These are phyloP conservation scores for Nakazawaea molendinolei DNA, from an alignment of 805 yeast species.

Conservation along the genomic window DNA sequence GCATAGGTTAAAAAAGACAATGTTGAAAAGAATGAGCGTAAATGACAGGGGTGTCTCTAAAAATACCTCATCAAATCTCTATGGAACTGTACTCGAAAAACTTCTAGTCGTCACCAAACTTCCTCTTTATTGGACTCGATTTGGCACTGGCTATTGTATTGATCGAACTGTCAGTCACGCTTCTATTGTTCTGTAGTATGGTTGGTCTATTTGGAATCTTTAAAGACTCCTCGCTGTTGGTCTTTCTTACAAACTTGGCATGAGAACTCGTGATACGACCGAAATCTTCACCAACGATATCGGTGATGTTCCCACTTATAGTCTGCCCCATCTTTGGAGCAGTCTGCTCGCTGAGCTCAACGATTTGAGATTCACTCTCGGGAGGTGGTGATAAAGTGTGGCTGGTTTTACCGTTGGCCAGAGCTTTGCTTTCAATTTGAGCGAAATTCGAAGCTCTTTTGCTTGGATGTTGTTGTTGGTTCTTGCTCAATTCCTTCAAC, in stretches of 20 bases:
- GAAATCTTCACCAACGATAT: constrained; percentile 12
- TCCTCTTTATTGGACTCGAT: constrained; percentile 9
- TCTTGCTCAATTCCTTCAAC: constrained; percentile 46
- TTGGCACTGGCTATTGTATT: constrained; percentile 2
- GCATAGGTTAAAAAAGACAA: no score
- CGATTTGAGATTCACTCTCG: no score
- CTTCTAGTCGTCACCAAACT: constrained; percentile 8
- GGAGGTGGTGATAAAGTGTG: background rate
- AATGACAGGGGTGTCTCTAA: no score
- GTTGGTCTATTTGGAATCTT: constrained; percentile 7
- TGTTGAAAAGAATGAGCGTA: no score
- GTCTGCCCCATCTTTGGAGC: no score
- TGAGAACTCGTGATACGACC: background rate
- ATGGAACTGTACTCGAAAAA: no score
- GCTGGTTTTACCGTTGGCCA: constrained; percentile 20
- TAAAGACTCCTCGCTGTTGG: constrained; percentile 8
- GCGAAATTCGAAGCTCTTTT: constrained; percentile 40
- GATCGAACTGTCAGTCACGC: constrained; percentile 7
- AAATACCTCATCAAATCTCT: no score
- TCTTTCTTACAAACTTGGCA: constrained; percentile 3
- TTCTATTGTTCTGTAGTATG: background rate
- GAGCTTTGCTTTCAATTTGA: constrained; percentile 32
- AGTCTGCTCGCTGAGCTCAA: no score
- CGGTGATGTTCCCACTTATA: constrained; percentile 9
- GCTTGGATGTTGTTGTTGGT: constrained; percentile 24